Evolutionary conservation across 2,329 filamentous ascomycete species (phyloP).

Genomic region (Calonectria montana): DNA sequence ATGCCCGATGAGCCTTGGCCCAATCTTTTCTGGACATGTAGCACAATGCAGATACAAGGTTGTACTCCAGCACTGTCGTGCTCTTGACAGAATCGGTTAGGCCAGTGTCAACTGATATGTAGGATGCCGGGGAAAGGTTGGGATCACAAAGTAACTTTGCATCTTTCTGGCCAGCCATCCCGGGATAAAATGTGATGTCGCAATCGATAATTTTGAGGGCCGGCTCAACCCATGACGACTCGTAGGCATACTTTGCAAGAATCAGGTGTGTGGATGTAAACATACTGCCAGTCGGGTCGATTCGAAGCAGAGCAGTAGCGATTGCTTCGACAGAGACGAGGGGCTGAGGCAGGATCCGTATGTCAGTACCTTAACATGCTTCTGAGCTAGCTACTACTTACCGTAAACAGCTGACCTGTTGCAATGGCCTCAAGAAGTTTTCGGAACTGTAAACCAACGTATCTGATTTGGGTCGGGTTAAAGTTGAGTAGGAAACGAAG

Average conservation of each 20-base stretch:
- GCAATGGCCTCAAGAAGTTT: constrained; percentile 56
- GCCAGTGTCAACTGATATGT: constrained; percentile 69
- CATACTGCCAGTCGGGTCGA: constrained; percentile 75
- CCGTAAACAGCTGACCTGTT: constrained; percentile 54
- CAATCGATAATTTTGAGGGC: constrained; percentile 73
- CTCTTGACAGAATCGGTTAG: constrained; percentile 67
- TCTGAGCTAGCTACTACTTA: constrained; percentile 42
- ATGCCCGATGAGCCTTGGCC: constrained; percentile 69
- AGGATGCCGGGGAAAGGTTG: constrained; percentile 60
- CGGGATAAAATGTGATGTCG: constrained; percentile 74
- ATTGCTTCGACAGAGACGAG: constrained; percentile 58
- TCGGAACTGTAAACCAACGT: constrained; percentile 57
- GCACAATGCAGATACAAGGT: constrained; percentile 72
- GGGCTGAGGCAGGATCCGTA: constrained; percentile 50
- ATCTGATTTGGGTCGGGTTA: constrained; percentile 64
- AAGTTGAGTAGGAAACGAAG: constrained; percentile 61
- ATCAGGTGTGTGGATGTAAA: constrained; percentile 73
- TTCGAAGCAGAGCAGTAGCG: constrained; percentile 66
- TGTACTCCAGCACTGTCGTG: constrained; percentile 73
- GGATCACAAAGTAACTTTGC: constrained; percentile 58
- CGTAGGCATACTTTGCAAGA: constrained; percentile 69
- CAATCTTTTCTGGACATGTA: constrained; percentile 72
- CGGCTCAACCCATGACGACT: constrained; percentile 62
- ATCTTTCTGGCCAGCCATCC: constrained; percentile 50
- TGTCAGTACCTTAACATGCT: constrained; percentile 15